Conservation (phyloP, 768 basidiomycete genomes). For the Boletus barrowsii region DNA sequence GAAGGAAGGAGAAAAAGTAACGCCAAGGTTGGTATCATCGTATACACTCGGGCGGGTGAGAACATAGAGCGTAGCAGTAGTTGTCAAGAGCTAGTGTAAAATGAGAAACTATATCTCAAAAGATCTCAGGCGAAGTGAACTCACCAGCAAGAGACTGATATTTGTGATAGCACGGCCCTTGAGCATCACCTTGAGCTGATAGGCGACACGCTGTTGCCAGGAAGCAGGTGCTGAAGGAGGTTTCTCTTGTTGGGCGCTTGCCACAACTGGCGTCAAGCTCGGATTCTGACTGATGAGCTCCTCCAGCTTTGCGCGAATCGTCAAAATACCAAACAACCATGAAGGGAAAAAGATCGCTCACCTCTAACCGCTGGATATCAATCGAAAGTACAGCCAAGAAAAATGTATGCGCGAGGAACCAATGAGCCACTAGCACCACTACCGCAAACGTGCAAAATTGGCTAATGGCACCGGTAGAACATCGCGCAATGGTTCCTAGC, state of each 20-base stretch:
- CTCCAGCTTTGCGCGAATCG: conserved; percentile 52
- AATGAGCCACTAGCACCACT: conserved; percentile 93
- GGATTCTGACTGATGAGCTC: conserved; percentile 80
- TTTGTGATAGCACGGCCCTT: conserved; percentile 72
- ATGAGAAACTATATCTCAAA: conserved; percentile 1
- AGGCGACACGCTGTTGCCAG: conserved; percentile 32
- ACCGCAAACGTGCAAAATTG: conserved; percentile 94
- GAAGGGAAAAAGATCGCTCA: conserved; percentile 25
- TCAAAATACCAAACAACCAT: conserved; percentile 10
- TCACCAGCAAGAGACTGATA: conserved; percentile 74
- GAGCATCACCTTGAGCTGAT: conserved; percentile 42
- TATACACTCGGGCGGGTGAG: conserved; percentile 55
- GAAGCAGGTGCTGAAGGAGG: conserved; percentile 16
- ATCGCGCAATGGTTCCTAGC: conserved; percentile 70
- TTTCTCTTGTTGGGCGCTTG: conserved; percentile 26
- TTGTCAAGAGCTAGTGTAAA: conserved; percentile 61
- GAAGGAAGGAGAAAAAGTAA: conserved; percentile 18
- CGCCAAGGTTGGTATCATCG: conserved; percentile 22
- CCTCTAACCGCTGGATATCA: conserved; percentile 91
- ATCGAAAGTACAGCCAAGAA: conserved; percentile 94
- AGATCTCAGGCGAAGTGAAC: conserved; percentile 14
- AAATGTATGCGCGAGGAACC: conserved; percentile 96
- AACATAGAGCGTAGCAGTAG: conserved; percentile 72
- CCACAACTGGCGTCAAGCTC: conserved; percentile 46
- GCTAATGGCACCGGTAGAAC: conserved; percentile 76